Conservation (phyloP, 2,329 filamentous ascomycete species). For the Incumbomyces delicatus region DNA sequence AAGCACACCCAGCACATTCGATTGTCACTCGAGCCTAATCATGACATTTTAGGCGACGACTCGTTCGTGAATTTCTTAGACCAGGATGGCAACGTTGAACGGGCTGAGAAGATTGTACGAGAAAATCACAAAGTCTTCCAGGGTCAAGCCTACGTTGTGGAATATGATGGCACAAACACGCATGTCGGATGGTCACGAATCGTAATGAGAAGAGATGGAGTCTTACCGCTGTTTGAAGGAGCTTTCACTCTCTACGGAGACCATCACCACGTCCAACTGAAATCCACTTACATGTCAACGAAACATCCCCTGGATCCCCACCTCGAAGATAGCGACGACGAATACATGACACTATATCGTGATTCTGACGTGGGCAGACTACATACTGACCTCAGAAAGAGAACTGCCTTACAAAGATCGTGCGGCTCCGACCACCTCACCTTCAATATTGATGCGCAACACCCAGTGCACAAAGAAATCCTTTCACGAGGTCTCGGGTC, state of each 20-base stretch:
- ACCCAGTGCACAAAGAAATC: slow-evolving; percentile 48
- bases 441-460: slow-evolving; percentile 67
- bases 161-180: slow-evolving; percentile 58
- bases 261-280: slow-evolving; percentile 77
- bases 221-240: slow-evolving; percentile 75
- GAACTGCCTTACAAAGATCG: slow-evolving; percentile 34
- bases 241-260: slow-evolving; percentile 72
- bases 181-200: slow-evolving; percentile 82
- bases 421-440: slow-evolving; percentile 67
- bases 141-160: slow-evolving; percentile 63
- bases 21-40: slow-evolving; percentile 75
- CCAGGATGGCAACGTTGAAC: slow-evolving; percentile 57
- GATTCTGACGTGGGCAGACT: slow-evolving; percentile 67
- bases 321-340: slow-evolving; percentile 46
- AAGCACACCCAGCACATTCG: slow-evolving; percentile 60
- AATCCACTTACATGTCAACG: slow-evolving; percentile 62
- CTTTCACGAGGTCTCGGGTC: slow-evolving; percentile 42
- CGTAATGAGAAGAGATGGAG: slow-evolving; percentile 65
- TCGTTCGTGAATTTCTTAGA: slow-evolving; percentile 65
- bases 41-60: slow-evolving; percentile 73
- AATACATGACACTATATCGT: slow-evolving; percentile 83
- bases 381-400: slow-evolving; percentile 57
- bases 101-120: slow-evolving; percentile 61
- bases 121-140: slow-evolving; percentile 73
- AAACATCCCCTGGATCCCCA: slow-evolving; percentile 62